Evolutionary conservation across 1,284 basidiomycete species (phyloP).

Genomic region (Rhodotorula sp.): DNA sequence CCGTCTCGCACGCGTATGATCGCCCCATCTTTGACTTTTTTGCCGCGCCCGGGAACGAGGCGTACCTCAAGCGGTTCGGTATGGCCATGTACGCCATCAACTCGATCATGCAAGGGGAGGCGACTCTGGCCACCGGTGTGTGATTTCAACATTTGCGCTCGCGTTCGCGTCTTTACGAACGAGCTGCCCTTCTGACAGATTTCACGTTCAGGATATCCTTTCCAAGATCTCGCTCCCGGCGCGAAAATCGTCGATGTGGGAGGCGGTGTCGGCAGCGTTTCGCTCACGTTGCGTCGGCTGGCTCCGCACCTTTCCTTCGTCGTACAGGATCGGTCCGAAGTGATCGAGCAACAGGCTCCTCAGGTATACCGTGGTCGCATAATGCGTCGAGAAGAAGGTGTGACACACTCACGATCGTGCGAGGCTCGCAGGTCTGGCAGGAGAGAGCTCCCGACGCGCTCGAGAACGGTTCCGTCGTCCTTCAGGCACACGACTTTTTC

Average conservation of each 20-base stretch:
- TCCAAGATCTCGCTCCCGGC: conserved; percentile 52
- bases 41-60: conserved; percentile 3
- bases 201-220: conserved; percentile 8
- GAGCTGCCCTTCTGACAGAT: too few species aligned
- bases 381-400: too few species aligned
- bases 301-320: conserved; percentile 61
- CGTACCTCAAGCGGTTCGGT: neutral
- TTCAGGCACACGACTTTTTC: conserved; percentile 61
- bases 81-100: conserved; percentile 6
- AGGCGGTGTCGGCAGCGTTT: conserved; percentile 70
- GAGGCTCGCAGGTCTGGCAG: conserved; percentile 57
- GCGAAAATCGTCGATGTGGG: conserved; percentile 69
- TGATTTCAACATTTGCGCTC: neutral
- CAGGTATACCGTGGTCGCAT: neutral
- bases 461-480: conserved; percentile 58
- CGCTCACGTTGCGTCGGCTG: conserved; percentile 62
- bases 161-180: neutral
- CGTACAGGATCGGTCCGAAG: conserved; percentile 66
- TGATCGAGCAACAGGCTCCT: conserved; percentile 57
- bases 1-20: conserved; percentile 49
- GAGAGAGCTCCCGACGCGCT: conserved; percentile 62
- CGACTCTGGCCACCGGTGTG: neutral
- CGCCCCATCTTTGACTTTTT: conserved; percentile 20
- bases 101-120: neutral
- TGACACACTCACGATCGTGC: too few species aligned